Percentiles rank a stretch among this genome's conserved stretches.
Evolutionary conservation across 345 rosid species (phyloP).

Genomic region (Gossypium arboreum): DNA sequence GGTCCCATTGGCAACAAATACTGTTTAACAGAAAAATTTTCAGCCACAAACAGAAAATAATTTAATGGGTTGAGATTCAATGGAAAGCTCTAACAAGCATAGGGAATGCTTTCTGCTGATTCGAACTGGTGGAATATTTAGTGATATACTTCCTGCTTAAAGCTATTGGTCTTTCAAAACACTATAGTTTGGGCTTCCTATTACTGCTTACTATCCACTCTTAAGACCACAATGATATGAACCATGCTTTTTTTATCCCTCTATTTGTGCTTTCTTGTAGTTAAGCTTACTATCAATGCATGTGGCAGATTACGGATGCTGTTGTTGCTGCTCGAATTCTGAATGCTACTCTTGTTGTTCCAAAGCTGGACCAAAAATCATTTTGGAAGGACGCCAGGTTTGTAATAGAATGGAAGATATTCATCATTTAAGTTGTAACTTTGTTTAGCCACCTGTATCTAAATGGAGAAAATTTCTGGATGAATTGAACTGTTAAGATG

Average conservation of each 20-base stretch:
- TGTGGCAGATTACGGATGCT: constrained; percentile 89
- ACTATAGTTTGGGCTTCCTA: neutral
- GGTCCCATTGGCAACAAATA: neutral
- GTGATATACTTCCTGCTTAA: constrained; percentile 1
- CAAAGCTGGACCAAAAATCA: constrained; percentile 91
- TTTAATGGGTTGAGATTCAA: neutral
- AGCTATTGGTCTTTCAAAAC: neutral
- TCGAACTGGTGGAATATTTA: neutral
- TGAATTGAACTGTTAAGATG: neutral
- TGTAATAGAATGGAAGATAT: constrained; percentile 12
- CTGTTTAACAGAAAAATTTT: neutral
- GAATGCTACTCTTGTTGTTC: constrained; percentile 95
- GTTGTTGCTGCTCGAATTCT: constrained; percentile 96
- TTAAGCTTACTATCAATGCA: constrained; percentile 10
- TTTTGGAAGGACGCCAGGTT: constrained; percentile 98
- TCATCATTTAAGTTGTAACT: neutral
- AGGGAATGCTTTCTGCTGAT: neutral
- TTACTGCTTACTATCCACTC: neutral
- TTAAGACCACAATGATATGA: neutral
- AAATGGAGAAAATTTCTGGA: neutral
- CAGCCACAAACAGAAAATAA: neutral
- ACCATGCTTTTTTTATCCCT: neutral
- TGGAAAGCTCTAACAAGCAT: neutral
- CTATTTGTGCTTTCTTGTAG: neutral
- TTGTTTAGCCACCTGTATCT: neutral